Conservation (phyloP, 2,329 filamentous ascomycete species). For the Alternaria brassicae region DNA sequence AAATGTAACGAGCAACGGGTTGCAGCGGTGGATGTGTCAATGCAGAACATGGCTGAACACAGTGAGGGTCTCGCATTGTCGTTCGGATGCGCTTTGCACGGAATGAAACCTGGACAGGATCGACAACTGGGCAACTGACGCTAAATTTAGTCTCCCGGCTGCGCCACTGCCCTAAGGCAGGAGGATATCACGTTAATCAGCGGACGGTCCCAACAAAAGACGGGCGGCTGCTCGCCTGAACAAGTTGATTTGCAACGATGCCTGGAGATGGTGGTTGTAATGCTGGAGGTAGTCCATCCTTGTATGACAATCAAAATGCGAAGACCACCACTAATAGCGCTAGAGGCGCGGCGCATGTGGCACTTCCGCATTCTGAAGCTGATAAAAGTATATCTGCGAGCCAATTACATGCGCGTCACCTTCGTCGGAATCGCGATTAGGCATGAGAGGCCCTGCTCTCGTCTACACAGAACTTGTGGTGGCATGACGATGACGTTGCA, state of each 20-base stretch:
- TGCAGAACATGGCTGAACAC: too few relatives aligned
- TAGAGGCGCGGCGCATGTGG: constrained; percentile 2
- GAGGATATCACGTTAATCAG: constrained; percentile 5
- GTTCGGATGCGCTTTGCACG: not conserved
- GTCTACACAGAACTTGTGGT: constrained; percentile 4
- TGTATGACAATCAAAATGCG: not conserved
- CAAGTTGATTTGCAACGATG: not conserved
- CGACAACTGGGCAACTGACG: not conserved
- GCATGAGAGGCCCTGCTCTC: not conserved
- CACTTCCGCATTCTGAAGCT: constrained; percentile 11
- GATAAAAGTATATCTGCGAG: constrained; percentile 1
- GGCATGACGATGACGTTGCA: constrained; percentile 17
- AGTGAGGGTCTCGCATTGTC: too few relatives aligned
- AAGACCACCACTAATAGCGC: not conserved
- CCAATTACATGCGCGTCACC: constrained; percentile 7
- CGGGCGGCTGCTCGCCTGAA: not conserved
- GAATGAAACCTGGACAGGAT: constrained; percentile 15
- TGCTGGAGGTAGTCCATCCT: constrained; percentile 4
- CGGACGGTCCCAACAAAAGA: constrained; percentile 7
- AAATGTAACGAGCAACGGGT: too few relatives aligned
- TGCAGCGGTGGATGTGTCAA: too few relatives aligned
- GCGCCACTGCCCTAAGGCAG: constrained; percentile 16
- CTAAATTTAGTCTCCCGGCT: constrained; percentile 19
- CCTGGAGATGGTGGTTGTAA: not conserved
- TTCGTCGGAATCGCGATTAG: not conserved